Evolutionary conservation across 2,329 filamentous ascomycete genomes (phyloP).

Genomic region (Fusarium sp.): DNA sequence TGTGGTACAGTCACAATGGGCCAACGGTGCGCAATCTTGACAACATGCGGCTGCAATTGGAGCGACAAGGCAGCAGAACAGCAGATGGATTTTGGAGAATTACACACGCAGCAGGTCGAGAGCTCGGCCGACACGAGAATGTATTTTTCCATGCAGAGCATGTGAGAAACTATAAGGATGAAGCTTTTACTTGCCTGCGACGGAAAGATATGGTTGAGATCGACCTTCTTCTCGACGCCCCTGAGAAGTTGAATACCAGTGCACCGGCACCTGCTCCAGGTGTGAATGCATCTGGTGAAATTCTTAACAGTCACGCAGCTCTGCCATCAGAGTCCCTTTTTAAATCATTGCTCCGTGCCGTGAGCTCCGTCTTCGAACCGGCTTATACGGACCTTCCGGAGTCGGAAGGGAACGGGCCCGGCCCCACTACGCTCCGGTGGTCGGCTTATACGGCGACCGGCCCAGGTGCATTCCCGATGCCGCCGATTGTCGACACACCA

Average conservation of each 20-base stretch:
- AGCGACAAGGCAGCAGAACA: slow-evolving; percentile 63
- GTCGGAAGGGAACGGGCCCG: slow-evolving; percentile 46
- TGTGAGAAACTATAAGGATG: slow-evolving; percentile 80
- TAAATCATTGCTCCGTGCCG: slow-evolving; percentile 60
- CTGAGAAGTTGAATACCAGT: slow-evolving; percentile 45
- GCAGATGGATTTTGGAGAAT: slow-evolving; percentile 72
- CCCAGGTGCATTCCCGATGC: slow-evolving; percentile 74
- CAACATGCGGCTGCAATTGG: slow-evolving; percentile 72
- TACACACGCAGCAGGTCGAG: slow-evolving; percentile 82
- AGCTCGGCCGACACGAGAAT: slow-evolving; percentile 87
- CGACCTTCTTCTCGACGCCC: slow-evolving; percentile 63
- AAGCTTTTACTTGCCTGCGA: slow-evolving; percentile 83
- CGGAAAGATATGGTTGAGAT: slow-evolving; percentile 80
- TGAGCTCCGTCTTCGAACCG: slow-evolving; percentile 58
- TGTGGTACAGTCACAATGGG: slow-evolving; percentile 52
- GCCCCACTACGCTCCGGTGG: slow-evolving; percentile 59
- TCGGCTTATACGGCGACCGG: slow-evolving; percentile 66
- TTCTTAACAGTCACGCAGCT: slow-evolving; percentile 18
- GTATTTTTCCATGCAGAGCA: slow-evolving; percentile 83
- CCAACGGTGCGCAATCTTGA: slow-evolving; percentile 65
- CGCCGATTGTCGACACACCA: slow-evolving; percentile 70
- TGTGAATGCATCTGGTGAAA: slow-evolving; percentile 31
- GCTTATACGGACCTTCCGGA: slow-evolving; percentile 48
- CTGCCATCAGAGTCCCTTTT: slow-evolving; percentile 56
- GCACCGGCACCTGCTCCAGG: slow-evolving; percentile 29